These are phyloP conservation scores for Clathrospora elynae DNA, from an alignment of 2,329 filamentous ascomycete species.

Conservation along the genomic window DNA sequence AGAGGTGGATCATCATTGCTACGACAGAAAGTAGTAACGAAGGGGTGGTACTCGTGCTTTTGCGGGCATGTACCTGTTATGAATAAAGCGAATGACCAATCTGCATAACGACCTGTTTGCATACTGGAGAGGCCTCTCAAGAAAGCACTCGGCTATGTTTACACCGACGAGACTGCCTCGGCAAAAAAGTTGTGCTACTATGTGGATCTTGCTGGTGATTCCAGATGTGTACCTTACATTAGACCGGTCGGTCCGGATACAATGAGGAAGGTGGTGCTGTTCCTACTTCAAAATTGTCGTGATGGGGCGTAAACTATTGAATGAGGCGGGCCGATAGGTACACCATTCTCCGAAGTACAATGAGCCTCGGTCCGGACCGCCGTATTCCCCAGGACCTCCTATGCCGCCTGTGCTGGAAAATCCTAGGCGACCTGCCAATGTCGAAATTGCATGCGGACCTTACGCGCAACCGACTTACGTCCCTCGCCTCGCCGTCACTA, in stretches of 20 bases:
- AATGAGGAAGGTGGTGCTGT: background rate
- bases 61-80: background rate
- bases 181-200: background rate
- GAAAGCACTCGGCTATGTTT: background rate
- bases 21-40: background rate
- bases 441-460: too few species aligned
- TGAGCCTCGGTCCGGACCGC: too few species aligned
- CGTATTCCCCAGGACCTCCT: too few species aligned
- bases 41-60: background rate
- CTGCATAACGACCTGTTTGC: background rate
- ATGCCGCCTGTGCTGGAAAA: too few species aligned
- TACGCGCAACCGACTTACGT: too few species aligned
- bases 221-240: constrained; percentile 14
- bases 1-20: background rate
- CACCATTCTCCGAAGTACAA: too few species aligned
- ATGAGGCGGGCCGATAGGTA: too few species aligned
- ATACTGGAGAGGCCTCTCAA: background rate
- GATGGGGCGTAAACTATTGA: background rate
- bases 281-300: background rate
- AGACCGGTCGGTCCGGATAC: background rate
- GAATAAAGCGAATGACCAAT: background rate
- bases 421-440: too few species aligned
- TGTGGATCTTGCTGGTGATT: too few species aligned
- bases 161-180: background rate
- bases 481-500: too few species aligned